Base-by-base conservation (phyloP, 768 basidiomycete species). In the Pleurotus tuoliensis region DNA sequence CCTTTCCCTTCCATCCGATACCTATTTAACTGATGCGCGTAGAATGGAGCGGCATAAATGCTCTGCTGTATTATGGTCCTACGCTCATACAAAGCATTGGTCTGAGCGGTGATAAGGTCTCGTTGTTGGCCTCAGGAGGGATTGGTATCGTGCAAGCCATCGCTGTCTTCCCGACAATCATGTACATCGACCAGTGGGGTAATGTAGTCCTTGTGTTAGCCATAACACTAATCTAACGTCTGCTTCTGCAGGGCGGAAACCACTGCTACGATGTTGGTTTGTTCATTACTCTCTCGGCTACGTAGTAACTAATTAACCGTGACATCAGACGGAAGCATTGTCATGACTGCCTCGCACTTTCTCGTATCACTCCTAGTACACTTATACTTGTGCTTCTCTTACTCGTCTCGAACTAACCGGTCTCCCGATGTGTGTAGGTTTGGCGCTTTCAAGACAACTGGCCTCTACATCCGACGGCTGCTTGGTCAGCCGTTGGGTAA, bases 21-120 rank as follows among this genome's bases (percentile, higher is more conserved):
- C 39, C 20, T 30, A 37, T 6, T 18, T 22, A 6, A 27, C 20
- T 44, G 20, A 18, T 48, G n/a, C 8, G 13, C 55, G 12, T 62
- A 92, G 90, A 92, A 72, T 92, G 91, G 91, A 87, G 84, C 57
- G 91, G 91, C 1, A 93, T 92, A 59, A 93, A 92, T 63, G 90
- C 91, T 8, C 66, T 93, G 30, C 73, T 92, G 6, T 93, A 92
- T 63, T 93, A 91, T 61, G 90, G 90, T 0, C 91, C 91, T 1
- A 83, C 82, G 0, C 74, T 93, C 2, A 80, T 92, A 46, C 76
- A 67, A 30, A 82, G 74, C 49, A 76, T 92, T 44, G 90, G 88
- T 3, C 58, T 92, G 24, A 71, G 73, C 18, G 84, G 86, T 15
- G 81, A 84, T 57, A 78, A 74, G 0, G 76, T 82, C 6, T 78